phyloP scores from a whole-genome alignment of 768 basidiomycete genomes.

The Saitozyma sp. region DNA sequence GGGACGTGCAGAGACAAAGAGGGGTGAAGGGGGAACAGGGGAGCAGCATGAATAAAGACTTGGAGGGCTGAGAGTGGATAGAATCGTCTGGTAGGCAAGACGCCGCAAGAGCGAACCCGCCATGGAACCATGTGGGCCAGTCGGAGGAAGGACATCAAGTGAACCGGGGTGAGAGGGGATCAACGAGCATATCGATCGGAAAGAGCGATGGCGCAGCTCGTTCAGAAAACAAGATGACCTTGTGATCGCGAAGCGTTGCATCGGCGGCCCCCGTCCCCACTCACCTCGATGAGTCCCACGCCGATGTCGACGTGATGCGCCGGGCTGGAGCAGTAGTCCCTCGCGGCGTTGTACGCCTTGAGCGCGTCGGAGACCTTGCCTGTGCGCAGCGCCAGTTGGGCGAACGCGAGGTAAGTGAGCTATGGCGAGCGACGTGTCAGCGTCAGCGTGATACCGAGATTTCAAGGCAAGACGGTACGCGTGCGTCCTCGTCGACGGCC shows the following conservation, averaged over 20 bases:
- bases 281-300: constrained; percentile 53
- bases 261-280: constrained; percentile 3
- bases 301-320: constrained; percentile 94
- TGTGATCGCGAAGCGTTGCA: no score
- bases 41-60: no score
- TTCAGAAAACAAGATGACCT: no score
- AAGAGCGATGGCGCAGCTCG: no score
- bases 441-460: no score
- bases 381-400: constrained; percentile 68
- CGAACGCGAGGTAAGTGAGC: constrained; percentile 66
- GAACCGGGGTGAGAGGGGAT: neutral
- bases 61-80: no score
- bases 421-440: constrained; percentile 6
- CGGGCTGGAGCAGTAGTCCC: constrained; percentile 87
- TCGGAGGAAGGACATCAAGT: neutral
- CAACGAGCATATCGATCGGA: no score
- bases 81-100: no score
- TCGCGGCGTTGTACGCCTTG: constrained; percentile 82
- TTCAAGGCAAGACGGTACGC: no score
- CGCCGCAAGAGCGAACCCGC: no score
- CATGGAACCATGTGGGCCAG: no score
- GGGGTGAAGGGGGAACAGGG: neutral
- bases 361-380: constrained; percentile 73
- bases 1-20: neutral
- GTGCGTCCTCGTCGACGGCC: no score